Base-by-base conservation (phyloP, 179 eudicot species). In the Heliamphora ciliata region DNA sequence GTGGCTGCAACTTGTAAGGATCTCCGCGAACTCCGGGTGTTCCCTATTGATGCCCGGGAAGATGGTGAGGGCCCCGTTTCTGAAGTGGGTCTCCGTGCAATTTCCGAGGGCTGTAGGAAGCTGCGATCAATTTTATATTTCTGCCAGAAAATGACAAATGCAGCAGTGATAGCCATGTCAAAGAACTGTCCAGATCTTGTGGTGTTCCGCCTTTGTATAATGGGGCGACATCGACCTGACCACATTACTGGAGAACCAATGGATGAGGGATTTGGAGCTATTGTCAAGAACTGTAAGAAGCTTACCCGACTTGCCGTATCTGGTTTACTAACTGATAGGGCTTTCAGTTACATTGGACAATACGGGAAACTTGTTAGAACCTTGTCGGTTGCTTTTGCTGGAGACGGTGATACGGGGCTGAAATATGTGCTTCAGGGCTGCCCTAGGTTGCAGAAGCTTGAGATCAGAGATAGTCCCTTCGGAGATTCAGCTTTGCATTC, bases 231-330 rank as follows among this genome's bases (percentile, higher is more conserved):
- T 81, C 86, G 88, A 64, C 96, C 97, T 8, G 98, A 93, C 80
- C 90, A 89, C 67, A 14, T 84, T 56, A 94, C 98, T 4, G 85
- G 85, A 14, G 91, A 91, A 78, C 96, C 98, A 58, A 94, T 94
- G 98, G 98, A 94, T 66, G 94, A 92, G 86, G 98, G 94, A 24
- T 94, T 94, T 82, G 98, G 97, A 44, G 97, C 98, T 85, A 92
- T 94, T 79, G 98, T 93, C 81, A 90, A 88, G 90, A 93, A 92
- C 82, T 94, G 98, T 82, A 88, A 88, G 88, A 93, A 93, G 76
- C 96, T 94, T 47, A 92, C 95, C 6, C 90, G 97, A 40, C 91
- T 94, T 11, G 94, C 98, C 3, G 88, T 91, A 40, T 94, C 97
- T 51, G 98, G 98, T 55, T 79, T 94, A 72, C 81, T 94, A 77